These are phyloP conservation scores for Dillenia turbinata DNA, from an alignment of 164 flowering plant species.

Conservation along the genomic window DNA sequence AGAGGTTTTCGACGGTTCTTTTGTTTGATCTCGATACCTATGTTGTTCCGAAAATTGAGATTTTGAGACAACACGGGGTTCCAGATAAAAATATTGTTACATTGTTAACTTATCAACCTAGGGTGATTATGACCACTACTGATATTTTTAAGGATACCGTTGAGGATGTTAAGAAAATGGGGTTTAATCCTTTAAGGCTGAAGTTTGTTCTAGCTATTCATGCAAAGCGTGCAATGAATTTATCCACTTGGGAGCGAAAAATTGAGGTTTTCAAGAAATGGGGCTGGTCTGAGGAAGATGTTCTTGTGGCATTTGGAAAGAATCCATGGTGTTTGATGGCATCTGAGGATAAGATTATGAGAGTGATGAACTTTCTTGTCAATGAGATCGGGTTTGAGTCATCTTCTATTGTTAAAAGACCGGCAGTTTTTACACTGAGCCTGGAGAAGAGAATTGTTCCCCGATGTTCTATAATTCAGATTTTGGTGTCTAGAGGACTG, in stretches of 20 bases:
- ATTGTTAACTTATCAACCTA: background rate
- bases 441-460: constrained; percentile 18
- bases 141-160: constrained; percentile 4
- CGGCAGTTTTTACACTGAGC: background rate
- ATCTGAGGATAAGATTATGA: constrained; percentile 17
- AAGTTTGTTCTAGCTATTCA: constrained; percentile 8
- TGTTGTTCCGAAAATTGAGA: constrained; percentile 5
- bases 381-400: constrained; percentile 11
- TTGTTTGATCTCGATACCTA: background rate
- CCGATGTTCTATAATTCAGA: constrained; percentile 1
- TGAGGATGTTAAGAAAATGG: constrained; percentile 7
- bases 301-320: constrained; percentile 8
- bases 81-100: constrained; percentile 2
- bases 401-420: background rate
- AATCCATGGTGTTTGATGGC: constrained; percentile 10
- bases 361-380: constrained; percentile 12
- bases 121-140: background rate
- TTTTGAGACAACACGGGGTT: constrained; percentile 10
- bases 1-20: background rate
- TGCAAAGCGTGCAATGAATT: background rate
- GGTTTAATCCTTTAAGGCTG: constrained; percentile 10
- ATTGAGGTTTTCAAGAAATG: constrained; percentile 12
- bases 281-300: constrained; percentile 24
- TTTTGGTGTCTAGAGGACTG: constrained; percentile 8
- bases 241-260: constrained; percentile 14